Percentiles rank a stretch among this genome's conserved stretches.
phyloP scores from a whole-genome alignment of 2,329 filamentous ascomycete genomes.

The Leptographium procerum region DNA sequence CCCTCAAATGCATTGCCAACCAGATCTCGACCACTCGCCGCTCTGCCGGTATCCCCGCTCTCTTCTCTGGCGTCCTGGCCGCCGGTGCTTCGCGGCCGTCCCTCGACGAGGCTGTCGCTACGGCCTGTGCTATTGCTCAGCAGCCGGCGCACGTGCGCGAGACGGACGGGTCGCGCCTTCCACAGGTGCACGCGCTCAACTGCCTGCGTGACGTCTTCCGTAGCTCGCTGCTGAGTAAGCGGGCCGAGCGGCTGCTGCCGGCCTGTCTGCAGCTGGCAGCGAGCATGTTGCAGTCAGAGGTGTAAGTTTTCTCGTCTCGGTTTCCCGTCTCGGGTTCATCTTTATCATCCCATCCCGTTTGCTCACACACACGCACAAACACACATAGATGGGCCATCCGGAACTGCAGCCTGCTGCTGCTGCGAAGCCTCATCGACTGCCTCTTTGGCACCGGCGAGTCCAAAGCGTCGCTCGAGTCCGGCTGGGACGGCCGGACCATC shows the following conservation, averaged over 20 bases:
- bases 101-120: conserved; percentile 52
- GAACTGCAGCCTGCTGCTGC: conserved; percentile 83
- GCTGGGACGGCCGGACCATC: conserved; percentile 52
- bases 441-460: conserved; percentile 66
- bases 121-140: conserved; percentile 48
- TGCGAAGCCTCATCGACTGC: conserved; percentile 72
- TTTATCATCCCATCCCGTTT: conserved; percentile 25
- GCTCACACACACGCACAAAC: conserved; percentile 24
- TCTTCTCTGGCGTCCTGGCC: conserved; percentile 71
- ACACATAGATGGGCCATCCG: conserved; percentile 64
- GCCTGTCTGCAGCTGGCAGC: conserved; percentile 70
- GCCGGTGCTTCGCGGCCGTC: conserved; percentile 49
- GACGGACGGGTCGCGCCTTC: conserved; percentile 55
- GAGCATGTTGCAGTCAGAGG: conserved; percentile 62
- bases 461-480: conserved; percentile 48
- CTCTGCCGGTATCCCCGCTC: conserved; percentile 81
- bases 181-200: conserved; percentile 92
- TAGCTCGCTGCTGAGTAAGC: conserved; percentile 61
- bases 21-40: conserved; percentile 76
- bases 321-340: not conserved
- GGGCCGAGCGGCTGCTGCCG: conserved; percentile 63
- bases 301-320: conserved; percentile 36
- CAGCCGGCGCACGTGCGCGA: conserved; percentile 40
- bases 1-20: conserved; percentile 58
- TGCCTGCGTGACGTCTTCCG: conserved; percentile 88